These are phyloP conservation scores for Sugiyamaella mastotermitis DNA, from an alignment of 805 yeast genomes.

Conservation along the genomic window DNA sequence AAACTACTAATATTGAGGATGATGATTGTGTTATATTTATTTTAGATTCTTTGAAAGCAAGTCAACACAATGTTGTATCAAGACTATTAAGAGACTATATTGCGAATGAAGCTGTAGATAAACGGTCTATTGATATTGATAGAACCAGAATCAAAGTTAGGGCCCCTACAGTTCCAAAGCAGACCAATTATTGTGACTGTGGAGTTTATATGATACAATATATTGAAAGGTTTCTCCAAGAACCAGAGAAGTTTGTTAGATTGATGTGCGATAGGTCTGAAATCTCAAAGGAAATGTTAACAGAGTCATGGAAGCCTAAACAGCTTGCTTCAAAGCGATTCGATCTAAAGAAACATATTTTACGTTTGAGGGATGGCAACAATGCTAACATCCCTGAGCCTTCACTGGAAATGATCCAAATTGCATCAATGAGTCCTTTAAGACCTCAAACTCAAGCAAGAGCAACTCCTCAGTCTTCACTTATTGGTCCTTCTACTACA, in stretches of 20 bases:
- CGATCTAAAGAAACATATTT: too few relatives aligned
- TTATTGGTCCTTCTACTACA: too few relatives aligned
- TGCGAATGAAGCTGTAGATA: slow-evolving; percentile 63
- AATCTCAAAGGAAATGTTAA: not conserved
- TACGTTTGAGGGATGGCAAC: too few relatives aligned
- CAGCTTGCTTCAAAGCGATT: not conserved
- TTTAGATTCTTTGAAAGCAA: slow-evolving; percentile 63
- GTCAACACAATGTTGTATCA: slow-evolving; percentile 16
- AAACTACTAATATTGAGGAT: slow-evolving; percentile 1
- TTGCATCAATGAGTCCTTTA: too few relatives aligned
- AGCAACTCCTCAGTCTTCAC: too few relatives aligned
- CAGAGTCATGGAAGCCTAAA: slow-evolving; percentile 3
- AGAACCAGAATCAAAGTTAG: slow-evolving; percentile 42
- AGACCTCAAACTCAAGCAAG: too few relatives aligned
- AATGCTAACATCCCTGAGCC: too few relatives aligned
- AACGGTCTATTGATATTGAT: slow-evolving; percentile 42
- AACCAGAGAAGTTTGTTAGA: slow-evolving; percentile 23
- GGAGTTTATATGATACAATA: slow-evolving; percentile 80
- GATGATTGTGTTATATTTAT: slow-evolving; percentile 42
- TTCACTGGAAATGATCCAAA: too few relatives aligned
- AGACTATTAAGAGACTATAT: slow-evolving; percentile 54
- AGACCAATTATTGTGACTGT: slow-evolving; percentile 87
- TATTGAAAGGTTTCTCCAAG: slow-evolving; percentile 26
- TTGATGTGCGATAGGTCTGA: slow-evolving; percentile 6
- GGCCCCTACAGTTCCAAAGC: slow-evolving; percentile 65